Conservation (phyloP, 202 grass and related monocot genomes). For the Musa balbisiana region DNA sequence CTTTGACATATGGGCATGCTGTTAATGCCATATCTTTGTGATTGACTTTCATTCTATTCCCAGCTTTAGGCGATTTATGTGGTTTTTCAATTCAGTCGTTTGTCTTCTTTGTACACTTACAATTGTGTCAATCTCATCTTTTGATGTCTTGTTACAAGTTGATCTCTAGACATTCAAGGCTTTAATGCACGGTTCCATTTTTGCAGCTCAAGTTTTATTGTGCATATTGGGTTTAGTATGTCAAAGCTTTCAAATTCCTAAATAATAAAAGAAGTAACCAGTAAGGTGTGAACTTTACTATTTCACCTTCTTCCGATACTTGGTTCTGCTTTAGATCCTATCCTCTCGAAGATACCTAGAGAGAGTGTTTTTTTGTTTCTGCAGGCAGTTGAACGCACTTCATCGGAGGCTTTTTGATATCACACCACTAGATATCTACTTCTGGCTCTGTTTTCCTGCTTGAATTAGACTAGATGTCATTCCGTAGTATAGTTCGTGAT, state of each 20-base stretch:
- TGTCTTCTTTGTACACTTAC: neutral
- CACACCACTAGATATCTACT: neutral
- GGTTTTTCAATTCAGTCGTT: neutral
- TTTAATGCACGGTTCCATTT: neutral
- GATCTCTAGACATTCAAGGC: neutral
- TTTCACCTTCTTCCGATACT: no score
- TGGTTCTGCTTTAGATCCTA: neutral
- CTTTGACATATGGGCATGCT: neutral
- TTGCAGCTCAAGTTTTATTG: neutral
- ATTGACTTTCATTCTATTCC: neutral
- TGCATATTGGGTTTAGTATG: neutral
- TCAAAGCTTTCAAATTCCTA: neutral
- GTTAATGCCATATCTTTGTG: neutral
- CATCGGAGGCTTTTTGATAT: neutral
- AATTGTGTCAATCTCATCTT: neutral
- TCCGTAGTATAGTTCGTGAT: constrained; percentile 90
- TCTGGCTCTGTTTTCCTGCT: neutral
- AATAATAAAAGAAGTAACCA: neutral
- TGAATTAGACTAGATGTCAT: constrained; percentile 56
- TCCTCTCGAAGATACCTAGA: neutral
- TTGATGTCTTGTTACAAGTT: no score
- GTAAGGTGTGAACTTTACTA: neutral
- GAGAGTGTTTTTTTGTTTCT: neutral
- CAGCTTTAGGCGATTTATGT: neutral
- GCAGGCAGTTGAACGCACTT: neutral